phyloP scores from a whole-genome alignment of 345 rosid genomes.

The Camelina sativa region DNA sequence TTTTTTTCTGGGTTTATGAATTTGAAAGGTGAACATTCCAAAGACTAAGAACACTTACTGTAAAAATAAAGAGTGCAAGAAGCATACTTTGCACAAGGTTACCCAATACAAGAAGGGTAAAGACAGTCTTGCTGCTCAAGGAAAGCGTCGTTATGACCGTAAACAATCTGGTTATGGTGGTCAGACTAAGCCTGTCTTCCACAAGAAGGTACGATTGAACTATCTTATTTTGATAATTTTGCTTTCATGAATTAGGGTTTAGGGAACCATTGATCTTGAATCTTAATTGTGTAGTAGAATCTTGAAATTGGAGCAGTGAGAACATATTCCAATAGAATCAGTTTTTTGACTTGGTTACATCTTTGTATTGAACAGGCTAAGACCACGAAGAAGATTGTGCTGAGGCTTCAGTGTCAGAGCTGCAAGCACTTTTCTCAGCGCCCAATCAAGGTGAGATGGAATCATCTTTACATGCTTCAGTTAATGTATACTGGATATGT shows the following conservation, averaged over 20 bases:
- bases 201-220: slow-evolving; percentile 62
- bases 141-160: slow-evolving; percentile 82
- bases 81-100: slow-evolving; percentile 82
- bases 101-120: slow-evolving; percentile 88
- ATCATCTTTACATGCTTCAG: neutral
- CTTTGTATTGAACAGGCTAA: slow-evolving; percentile 53
- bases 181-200: slow-evolving; percentile 85
- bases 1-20: neutral
- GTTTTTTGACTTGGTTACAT: neutral
- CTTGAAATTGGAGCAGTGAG: neutral
- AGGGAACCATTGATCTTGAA: neutral
- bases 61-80: slow-evolving; percentile 78
- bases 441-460: slow-evolving; percentile 58
- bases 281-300: neutral
- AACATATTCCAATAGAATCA: neutral
- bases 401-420: slow-evolving; percentile 82
- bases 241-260: neutral
- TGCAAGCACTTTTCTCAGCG: slow-evolving; percentile 86
- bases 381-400: slow-evolving; percentile 85
- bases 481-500: neutral
- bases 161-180: slow-evolving; percentile 89
- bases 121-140: slow-evolving; percentile 84
- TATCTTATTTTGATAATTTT: neutral
- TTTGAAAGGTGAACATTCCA: slow-evolving; percentile 72
- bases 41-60: slow-evolving; percentile 88